These are phyloP conservation scores for Candida nanaspora DNA, from an alignment of 805 yeast genomes.

Conservation along the genomic window DNA sequence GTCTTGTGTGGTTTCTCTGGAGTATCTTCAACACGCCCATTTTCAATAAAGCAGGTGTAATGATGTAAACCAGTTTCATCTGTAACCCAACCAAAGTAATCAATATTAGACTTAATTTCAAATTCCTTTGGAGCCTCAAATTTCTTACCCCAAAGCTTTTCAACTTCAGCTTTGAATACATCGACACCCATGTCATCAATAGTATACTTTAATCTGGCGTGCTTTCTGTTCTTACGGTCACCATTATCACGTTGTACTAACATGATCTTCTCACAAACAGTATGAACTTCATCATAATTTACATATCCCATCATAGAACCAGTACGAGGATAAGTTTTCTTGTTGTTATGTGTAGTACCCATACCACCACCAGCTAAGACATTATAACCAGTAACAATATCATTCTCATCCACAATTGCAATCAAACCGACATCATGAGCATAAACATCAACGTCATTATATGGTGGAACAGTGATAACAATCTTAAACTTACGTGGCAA, in stretches of 20 bases:
- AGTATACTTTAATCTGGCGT: slow-evolving; percentile 95
- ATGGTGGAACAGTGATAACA: slow-evolving; percentile 92
- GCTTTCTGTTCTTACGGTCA: slow-evolving; percentile 93
- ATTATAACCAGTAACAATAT: slow-evolving; percentile 71
- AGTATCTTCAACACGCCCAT: slow-evolving; percentile 93
- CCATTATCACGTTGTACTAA: slow-evolving; percentile 91
- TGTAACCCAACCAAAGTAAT: slow-evolving; percentile 88
- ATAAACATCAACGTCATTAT: slow-evolving; percentile 93
- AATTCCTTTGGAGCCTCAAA: slow-evolving; percentile 67
- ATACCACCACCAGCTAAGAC: slow-evolving; percentile 96
- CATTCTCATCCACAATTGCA: slow-evolving; percentile 68
- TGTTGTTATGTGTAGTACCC: slow-evolving; percentile 97
- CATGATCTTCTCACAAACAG: slow-evolving; percentile 87
- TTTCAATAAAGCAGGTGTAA: slow-evolving; percentile 90
- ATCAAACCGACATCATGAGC: slow-evolving; percentile 92
- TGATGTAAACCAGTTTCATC: slow-evolving; percentile 83
- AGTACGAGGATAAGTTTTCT: slow-evolving; percentile 92
- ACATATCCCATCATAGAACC: slow-evolving; percentile 84
- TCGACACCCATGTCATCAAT: slow-evolving; percentile 92
- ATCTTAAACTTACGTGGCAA: slow-evolving; percentile 94
- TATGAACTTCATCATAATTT: slow-evolving; percentile 55
- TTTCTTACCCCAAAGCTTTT: slow-evolving; percentile 70
- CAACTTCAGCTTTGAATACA: slow-evolving; percentile 71
- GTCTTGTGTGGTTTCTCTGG: slow-evolving; percentile 84
- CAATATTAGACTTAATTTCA: slow-evolving; percentile 80